Evolutionary conservation across 768 basidiomycete species (phyloP).

Genomic region (Mycena crocata): DNA sequence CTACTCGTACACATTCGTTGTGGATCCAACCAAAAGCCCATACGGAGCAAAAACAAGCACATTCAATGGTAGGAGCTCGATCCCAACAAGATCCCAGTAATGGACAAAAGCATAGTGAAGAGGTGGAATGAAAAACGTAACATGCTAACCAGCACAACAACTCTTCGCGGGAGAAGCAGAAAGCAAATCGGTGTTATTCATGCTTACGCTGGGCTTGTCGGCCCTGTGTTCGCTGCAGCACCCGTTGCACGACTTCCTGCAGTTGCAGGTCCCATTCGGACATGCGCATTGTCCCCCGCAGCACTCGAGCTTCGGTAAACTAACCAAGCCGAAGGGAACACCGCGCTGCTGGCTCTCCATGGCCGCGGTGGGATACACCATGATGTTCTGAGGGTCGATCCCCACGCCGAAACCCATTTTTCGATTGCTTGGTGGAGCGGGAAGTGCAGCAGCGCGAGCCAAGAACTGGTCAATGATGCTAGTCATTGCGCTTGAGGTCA

Average conservation of each 20-base stretch:
- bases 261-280: conserved; percentile 64
- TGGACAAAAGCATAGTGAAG: conserved; percentile 12
- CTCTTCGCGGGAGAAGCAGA: conserved; percentile 23
- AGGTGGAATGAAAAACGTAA: neutral
- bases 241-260: conserved; percentile 67
- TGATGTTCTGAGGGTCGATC: conserved; percentile 66
- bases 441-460: conserved; percentile 75
- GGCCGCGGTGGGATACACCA: conserved; percentile 54
- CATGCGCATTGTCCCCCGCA: conserved; percentile 74
- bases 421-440: conserved; percentile 61
- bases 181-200: neutral
- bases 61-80: neutral
- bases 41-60: neutral
- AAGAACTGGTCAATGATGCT: conserved; percentile 73
- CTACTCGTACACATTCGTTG: conserved; percentile 22
- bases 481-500: neutral
- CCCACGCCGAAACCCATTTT: conserved; percentile 50
- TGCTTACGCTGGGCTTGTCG: neutral
- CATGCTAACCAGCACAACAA: conserved; percentile 24
- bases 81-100: conserved; percentile 18
- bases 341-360: conserved; percentile 51
- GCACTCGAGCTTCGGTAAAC: conserved; percentile 74
- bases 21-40: neutral
- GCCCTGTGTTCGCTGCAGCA: conserved; percentile 55
- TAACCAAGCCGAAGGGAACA: conserved; percentile 61